These are phyloP conservation scores for Dioscorea alata DNA, from an alignment of 106 monocot genomes.

Conservation along the genomic window DNA sequence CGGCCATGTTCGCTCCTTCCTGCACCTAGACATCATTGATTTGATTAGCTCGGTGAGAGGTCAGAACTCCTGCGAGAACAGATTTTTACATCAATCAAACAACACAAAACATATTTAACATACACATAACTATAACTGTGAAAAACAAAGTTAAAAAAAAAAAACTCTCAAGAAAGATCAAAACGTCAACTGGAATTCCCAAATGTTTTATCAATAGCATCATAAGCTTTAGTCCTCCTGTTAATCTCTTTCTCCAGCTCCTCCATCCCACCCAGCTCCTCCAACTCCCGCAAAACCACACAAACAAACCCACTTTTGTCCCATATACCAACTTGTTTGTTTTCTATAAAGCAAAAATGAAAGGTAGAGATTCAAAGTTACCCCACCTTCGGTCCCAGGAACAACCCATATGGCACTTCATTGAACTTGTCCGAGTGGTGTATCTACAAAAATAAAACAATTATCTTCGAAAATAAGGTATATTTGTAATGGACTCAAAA, in stretches of 20 bases:
- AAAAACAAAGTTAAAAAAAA: too few species aligned
- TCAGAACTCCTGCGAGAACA: too few species aligned
- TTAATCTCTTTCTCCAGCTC: conserved; percentile 81
- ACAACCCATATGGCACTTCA: conserved; percentile 89
- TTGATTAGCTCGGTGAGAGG: too few species aligned
- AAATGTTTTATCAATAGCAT: too few species aligned
- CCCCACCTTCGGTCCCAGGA: conserved; percentile 81
- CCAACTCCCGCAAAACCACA: conserved; percentile 58
- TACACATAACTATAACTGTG: too few species aligned
- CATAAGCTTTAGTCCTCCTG: conserved; percentile 35
- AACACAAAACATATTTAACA: too few species aligned
- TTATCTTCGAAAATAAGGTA: conserved; percentile 74
- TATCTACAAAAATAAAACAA: conserved; percentile 33
- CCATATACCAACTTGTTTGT: not conserved
- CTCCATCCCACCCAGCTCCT: conserved; percentile 78
- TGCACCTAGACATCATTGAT: too few species aligned
- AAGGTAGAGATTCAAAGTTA: not conserved
- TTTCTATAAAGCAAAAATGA: not conserved
- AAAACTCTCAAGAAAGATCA: not conserved
- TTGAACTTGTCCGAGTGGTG: conserved; percentile 87
- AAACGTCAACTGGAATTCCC: too few species aligned
- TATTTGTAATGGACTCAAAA: conserved; percentile 79
- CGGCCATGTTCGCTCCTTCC: too few species aligned
- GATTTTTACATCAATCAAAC: too few species aligned
- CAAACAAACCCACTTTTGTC: not conserved